Evolutionary conservation across 257 asterid genomes (phyloP).

Genomic region (Eustoma russellianum): DNA sequence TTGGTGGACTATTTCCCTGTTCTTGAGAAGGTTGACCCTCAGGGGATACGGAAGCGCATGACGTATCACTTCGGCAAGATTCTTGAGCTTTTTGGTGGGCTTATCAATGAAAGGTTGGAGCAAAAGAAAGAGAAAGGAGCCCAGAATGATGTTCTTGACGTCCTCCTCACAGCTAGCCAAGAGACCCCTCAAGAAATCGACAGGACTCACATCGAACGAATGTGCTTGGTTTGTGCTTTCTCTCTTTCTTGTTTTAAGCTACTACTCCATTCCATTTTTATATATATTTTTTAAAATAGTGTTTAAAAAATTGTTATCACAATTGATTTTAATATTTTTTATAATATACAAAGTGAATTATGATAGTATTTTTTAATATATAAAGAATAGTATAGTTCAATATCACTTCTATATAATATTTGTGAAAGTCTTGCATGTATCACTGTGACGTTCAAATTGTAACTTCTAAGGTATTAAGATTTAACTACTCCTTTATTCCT

Average conservation of each 20-base stretch:
- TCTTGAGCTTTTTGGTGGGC: conserved; percentile 23
- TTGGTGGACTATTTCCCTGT: conserved; percentile 45
- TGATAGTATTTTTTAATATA: neutral
- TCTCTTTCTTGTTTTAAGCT: neutral
- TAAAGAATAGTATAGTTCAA: too few species aligned
- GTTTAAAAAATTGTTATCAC: neutral
- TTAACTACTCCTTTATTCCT: too few species aligned
- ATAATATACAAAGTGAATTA: neutral
- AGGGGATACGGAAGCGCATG: conserved; percentile 23
- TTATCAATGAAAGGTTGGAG: conserved; percentile 32
- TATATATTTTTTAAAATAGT: neutral
- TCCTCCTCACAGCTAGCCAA: conserved; percentile 16
- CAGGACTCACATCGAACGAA: conserved; percentile 49
- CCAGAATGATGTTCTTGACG: conserved; percentile 25
- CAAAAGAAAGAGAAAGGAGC: conserved; percentile 2
- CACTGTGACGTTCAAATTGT: too few species aligned
- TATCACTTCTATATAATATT: too few species aligned
- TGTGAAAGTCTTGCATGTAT: too few species aligned
- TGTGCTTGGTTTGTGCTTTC: conserved; percentile 52
- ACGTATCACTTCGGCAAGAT: conserved; percentile 21
- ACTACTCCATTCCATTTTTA: neutral
- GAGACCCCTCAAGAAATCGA: conserved; percentile 52
- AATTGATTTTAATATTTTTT: neutral
- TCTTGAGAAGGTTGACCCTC: conserved; percentile 33
- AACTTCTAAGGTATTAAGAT: too few species aligned